These are phyloP conservation scores for Choiromyces venosus DNA, from an alignment of 495 filamentous ascomycete species.

Conservation along the genomic window DNA sequence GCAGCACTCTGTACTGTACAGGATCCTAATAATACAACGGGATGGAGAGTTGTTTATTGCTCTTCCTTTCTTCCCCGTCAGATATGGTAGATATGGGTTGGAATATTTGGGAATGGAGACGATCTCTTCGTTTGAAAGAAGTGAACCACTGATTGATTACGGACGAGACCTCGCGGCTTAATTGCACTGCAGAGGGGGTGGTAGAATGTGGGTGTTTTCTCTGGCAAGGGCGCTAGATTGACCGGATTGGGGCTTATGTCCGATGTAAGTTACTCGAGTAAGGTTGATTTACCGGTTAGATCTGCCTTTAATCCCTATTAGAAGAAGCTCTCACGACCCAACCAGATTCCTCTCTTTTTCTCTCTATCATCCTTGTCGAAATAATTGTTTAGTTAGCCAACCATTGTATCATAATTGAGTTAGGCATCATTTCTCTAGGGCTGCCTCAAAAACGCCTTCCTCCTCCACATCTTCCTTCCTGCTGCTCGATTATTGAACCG, in stretches of 20 bases:
- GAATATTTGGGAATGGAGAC: background rate
- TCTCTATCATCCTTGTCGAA: background rate
- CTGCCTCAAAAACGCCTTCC: background rate
- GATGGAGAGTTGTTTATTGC: background rate
- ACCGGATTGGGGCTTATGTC: background rate
- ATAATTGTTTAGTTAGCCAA: background rate
- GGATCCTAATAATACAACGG: background rate
- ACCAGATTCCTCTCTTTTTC: background rate
- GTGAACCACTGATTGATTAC: background rate
- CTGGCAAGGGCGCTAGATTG: background rate
- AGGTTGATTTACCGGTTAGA: slow-evolving; percentile 1
- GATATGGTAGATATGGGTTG: background rate
- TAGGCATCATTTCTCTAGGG: background rate
- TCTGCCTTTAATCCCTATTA: background rate
- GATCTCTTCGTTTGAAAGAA: background rate
- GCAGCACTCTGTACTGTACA: background rate
- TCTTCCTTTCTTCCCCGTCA: background rate
- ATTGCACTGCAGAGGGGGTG: background rate
- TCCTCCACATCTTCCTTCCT: background rate
- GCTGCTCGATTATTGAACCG: background rate
- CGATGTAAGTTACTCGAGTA: slow-evolving; percentile 1
- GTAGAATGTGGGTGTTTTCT: background rate
- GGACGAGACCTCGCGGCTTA: background rate
- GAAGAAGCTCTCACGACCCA: background rate
- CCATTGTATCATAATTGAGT: background rate